Evolutionary conservation across 495 filamentous ascomycete species (phyloP), one percentile per base, ranked within the genome.

Genomic region (Daldinia childiae): DNA sequence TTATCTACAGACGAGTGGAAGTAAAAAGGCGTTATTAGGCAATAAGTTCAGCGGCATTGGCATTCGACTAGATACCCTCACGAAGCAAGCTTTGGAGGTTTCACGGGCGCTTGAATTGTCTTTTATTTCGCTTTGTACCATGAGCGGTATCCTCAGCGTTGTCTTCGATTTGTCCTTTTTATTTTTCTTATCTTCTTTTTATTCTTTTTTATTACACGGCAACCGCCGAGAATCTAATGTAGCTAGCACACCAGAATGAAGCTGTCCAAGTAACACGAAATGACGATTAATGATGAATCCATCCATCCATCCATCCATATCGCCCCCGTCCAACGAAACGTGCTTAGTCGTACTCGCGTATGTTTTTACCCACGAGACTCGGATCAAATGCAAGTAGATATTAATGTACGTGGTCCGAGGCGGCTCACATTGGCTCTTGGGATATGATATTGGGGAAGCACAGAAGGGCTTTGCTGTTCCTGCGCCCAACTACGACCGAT

Each of bases 31-130:
- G 68, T 72, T 72, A 29, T 52, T 34, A 39, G 66, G 57, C 51
- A 68, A 57, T 52, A 19, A 60, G 64, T 68, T 65, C 55, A 54
- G 70, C 55, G 64, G 61, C 65, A 73, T 66, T 67, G 60, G 56
- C 67, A 72, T 72, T 74, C 72, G 48, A 71, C 43, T 68, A 68
- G 67, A 71, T 74, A 71, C 72, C 72, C 68, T 74, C 58, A 66
- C 71, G 68, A 70, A 74, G 69, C 63, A 63, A 48, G 68, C 67
- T 71, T 74, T 71, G 58, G 59, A 62, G 69, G 63, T 58, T 64
- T 50, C 58, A 45, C 62, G 55, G 68, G 69, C 62, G 58, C 67
- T 67, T 52, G 64, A 57, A 36, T 64, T 68, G 51, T 63, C 34
- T 27, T 64, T 60, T 79, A 77, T 45, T 32, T 61, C 24, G 43